Evolutionary conservation across 2,329 filamentous ascomycete species (phyloP).

Genomic region (Fusarium clavum): DNA sequence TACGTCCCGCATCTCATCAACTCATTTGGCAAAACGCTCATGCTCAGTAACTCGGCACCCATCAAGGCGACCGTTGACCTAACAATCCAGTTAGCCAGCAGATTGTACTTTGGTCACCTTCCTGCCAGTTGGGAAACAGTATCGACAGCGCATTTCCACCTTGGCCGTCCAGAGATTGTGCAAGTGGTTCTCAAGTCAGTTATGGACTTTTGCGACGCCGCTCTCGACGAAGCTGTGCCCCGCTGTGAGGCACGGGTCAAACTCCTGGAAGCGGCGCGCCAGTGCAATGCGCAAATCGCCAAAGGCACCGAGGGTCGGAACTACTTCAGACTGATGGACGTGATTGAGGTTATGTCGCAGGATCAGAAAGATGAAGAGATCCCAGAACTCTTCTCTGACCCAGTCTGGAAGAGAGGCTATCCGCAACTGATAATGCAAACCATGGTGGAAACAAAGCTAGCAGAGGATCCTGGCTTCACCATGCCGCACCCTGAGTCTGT

Average conservation of each 20-base stretch:
- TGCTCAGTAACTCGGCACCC: neutral
- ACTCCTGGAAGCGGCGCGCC: constrained; percentile 2
- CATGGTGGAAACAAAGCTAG: constrained; percentile 7
- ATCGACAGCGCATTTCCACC: constrained; percentile 10
- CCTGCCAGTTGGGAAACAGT: constrained; percentile 18
- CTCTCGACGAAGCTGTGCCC: neutral
- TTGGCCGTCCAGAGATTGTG: constrained; percentile 5
- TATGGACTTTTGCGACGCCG: constrained; percentile 10
- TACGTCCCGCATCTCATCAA: constrained; percentile 6
- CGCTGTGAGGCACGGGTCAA: neutral
- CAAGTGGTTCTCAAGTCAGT: constrained; percentile 4
- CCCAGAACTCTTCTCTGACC: neutral
- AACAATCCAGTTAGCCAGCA: constrained; percentile 9
- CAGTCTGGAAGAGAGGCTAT: constrained; percentile 10
- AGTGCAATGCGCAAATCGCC: constrained; percentile 9
- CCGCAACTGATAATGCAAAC: constrained; percentile 9
- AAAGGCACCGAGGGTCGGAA: constrained; percentile 4
- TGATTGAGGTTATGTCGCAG: constrained; percentile 10
- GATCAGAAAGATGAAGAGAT: neutral
- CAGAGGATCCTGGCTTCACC: constrained; percentile 6
- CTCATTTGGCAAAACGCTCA: neutral
- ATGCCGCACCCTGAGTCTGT: constrained; percentile 14
- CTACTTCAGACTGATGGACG: constrained; percentile 12
- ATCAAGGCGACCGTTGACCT: constrained; percentile 11
- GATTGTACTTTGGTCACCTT: constrained; percentile 7